Percentiles rank a stretch among this genome's conserved stretches.
These are phyloP conservation scores for Fusarium tuaranense DNA, from an alignment of 2,329 filamentous ascomycete genomes.

Conservation along the genomic window DNA sequence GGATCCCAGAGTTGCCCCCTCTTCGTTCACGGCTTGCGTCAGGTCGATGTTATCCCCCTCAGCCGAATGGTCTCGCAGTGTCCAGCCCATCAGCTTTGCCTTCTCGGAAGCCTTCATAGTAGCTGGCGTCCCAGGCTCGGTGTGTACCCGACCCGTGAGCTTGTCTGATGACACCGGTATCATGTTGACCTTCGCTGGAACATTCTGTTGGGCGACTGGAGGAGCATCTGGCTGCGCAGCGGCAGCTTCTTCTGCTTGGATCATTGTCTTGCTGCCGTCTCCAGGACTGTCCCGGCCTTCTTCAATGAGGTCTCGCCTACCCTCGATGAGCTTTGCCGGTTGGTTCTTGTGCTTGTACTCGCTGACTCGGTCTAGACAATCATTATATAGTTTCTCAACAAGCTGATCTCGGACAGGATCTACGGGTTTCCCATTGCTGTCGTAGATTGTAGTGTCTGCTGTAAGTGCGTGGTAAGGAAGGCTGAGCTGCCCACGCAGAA, in stretches of 20 bases:
- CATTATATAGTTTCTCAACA: constrained; percentile 93
- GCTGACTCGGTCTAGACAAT: constrained; percentile 91
- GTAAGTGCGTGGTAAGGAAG: constrained; percentile 87
- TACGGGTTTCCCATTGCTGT: constrained; percentile 81
- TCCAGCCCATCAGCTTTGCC: constrained; percentile 86
- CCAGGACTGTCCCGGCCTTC: constrained; percentile 82
- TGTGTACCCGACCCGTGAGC: constrained; percentile 78
- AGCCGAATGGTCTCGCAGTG: constrained; percentile 72
- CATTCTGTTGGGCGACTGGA: constrained; percentile 65
- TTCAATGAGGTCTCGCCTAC: constrained; percentile 84
- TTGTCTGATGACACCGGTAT: constrained; percentile 75
- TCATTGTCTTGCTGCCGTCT: constrained; percentile 77
- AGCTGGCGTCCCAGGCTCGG: constrained; percentile 75
- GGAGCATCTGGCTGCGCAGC: constrained; percentile 68
- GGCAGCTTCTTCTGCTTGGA: constrained; percentile 76
- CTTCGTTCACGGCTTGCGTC: constrained; percentile 70
- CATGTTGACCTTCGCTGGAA: constrained; percentile 65
- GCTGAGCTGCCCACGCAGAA: constrained; percentile 90
- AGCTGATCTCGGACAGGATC: constrained; percentile 82
- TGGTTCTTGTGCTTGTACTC: constrained; percentile 86
- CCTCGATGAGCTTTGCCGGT: constrained; percentile 78
- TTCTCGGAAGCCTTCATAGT: constrained; percentile 81
- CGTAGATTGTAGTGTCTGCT: constrained; percentile 88
- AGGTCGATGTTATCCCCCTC: constrained; percentile 78
- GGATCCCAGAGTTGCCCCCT: constrained; percentile 83